phyloP scores from a whole-genome alignment of 2,329 filamentous ascomycete species.

The Annulohypoxylon truncatum region DNA sequence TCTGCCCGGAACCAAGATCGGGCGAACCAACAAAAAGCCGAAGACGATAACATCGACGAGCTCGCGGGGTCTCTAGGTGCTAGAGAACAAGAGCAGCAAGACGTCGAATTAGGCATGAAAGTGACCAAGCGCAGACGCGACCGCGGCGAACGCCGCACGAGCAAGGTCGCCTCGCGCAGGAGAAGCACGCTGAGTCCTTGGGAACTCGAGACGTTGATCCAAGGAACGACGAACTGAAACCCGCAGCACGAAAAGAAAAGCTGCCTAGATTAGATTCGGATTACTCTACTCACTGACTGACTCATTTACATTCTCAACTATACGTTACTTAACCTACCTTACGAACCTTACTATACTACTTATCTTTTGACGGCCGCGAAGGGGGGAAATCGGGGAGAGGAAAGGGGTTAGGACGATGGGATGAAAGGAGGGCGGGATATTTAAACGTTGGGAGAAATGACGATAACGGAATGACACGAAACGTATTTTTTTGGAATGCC shows the following conservation, averaged over 20 bases:
- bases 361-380: no score
- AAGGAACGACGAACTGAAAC: conserved; percentile 54
- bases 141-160: conserved; percentile 62
- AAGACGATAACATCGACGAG: conserved; percentile 16
- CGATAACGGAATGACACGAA: background rate
- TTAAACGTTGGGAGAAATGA: background rate
- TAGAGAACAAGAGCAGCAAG: background rate
- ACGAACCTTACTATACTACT: background rate
- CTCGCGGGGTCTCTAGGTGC: conserved; percentile 7
- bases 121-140: conserved; percentile 63
- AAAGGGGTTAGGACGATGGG: no score
- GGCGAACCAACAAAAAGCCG: background rate
- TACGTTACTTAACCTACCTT: background rate
- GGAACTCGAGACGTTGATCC: conserved; percentile 76
- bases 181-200: conserved; percentile 81
- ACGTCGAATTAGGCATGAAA: conserved; percentile 30
- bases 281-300: background rate
- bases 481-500: background rate
- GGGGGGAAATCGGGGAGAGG: no score
- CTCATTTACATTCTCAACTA: no score
- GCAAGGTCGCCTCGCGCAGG: conserved; percentile 69
- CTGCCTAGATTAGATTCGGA: background rate
- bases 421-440: conserved; percentile 9
- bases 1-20: background rate
- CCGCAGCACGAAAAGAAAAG: background rate